Conservation (phyloP, 2,329 filamentous ascomycete species). For the Botrytis tulipae region DNA sequence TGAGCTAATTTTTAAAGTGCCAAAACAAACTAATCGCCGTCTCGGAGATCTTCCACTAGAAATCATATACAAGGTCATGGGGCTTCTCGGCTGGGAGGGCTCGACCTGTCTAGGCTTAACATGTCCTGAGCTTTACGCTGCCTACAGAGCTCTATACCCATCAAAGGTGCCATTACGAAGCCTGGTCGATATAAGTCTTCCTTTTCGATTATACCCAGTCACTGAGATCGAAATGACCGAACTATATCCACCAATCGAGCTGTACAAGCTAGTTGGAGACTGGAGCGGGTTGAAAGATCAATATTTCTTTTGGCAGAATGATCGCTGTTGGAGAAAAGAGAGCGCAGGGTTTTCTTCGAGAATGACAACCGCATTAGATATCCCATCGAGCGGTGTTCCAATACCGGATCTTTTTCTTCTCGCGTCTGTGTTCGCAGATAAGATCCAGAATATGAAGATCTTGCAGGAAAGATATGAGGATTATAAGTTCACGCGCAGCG, state of each 20-base stretch:
- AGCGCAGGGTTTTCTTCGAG: rapidly evolving
- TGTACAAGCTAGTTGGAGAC: background rate
- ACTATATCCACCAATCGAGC: background rate
- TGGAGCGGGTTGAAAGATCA: background rate
- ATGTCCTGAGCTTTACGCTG: background rate
- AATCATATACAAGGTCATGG: background rate
- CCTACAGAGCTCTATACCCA: background rate
- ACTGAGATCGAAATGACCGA: background rate
- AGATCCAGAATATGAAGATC: background rate
- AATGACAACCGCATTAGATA: background rate
- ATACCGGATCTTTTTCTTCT: background rate
- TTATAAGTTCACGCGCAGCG: background rate
- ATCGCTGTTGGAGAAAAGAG: background rate
- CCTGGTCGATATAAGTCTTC: background rate
- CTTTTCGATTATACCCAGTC: too few relatives aligned
- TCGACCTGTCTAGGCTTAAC: background rate
- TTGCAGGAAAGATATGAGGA: background rate
- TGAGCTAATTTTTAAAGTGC: background rate
- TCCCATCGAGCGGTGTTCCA: too few relatives aligned
- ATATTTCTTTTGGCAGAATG: background rate
- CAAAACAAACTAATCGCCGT: background rate
- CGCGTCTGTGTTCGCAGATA: background rate
- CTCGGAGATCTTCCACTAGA: background rate
- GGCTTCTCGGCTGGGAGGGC: background rate
- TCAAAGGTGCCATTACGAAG: background rate